A percentile compares a stretch with the other conserved stretches of the same genome.
phyloP scores from a whole-genome alignment of 1,139 yeast species.

The Candida sp. region DNA sequence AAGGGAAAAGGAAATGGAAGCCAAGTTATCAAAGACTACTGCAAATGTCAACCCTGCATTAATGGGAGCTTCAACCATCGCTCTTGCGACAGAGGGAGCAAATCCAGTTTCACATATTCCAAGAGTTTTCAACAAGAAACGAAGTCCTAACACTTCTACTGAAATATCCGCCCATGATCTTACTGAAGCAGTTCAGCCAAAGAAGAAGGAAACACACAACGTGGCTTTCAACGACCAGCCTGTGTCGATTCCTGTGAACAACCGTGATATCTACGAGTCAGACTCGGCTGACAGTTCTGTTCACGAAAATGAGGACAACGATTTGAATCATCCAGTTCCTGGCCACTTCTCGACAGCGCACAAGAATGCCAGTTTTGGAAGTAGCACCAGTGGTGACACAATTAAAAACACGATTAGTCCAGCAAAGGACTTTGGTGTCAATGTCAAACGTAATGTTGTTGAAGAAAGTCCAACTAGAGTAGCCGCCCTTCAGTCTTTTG shows the following conservation, averaged over 20 bases:
- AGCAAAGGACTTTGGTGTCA: background rate
- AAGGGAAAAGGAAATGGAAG: constrained; percentile 5
- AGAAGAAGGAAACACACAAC: constrained; percentile 1
- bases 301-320: background rate
- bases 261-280: background rate
- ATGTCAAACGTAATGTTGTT: background rate
- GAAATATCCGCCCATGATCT: background rate
- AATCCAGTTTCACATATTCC: background rate
- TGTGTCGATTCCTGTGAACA: background rate
- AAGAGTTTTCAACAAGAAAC: background rate
- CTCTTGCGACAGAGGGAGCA: constrained; percentile 2
- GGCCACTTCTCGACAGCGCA: background rate
- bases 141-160: background rate
- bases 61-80: background rate
- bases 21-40: background rate
- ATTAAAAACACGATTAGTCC: background rate
- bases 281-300: background rate
- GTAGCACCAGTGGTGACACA: background rate
- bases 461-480: constrained; percentile 1
- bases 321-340: background rate
- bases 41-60: background rate
- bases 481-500: background rate
- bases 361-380: background rate
- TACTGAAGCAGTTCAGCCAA: background rate
- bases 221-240: constrained; percentile 3